Base-by-base conservation (phyloP, 2,329 filamentous ascomycete genomes). In the Aspergillus ochraceus region DNA sequence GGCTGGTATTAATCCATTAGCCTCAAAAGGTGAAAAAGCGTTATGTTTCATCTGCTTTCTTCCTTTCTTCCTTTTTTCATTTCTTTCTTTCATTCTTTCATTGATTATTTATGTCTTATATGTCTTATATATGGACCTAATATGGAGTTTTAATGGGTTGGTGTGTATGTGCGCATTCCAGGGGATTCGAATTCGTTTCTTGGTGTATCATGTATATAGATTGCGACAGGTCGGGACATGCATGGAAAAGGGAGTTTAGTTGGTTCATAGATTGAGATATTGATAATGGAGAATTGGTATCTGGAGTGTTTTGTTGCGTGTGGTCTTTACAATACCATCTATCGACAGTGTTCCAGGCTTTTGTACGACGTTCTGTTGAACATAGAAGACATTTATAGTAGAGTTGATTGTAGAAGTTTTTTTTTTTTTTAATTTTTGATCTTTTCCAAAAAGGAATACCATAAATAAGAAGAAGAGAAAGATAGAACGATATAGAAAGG, bases 1-100 rank as follows among this genome's bases (percentile, higher is more conserved):
- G 77, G 78, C 57, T 88, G 86, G 86, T 88, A 87, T 72, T 87
- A 70, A 78, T 11, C 14, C 11, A 0, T 17, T 5, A 17, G 1
- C 11, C 32, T 42, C 32, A 36, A 12, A 36, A 11, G 32, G 32
- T 11, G 10, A 14, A 36, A 36, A 36, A 36, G 32, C 11, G 10
- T 14, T 14, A 36, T 14, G 32, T 36, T 14, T 36, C 5, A 36
- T 10, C 12, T 42, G 36, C 36, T 42, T 47, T 22, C 11, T 55
- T 51, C 53, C 42, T 30, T 39, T 54, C 20, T 54, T 52, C 39
- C 20, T 53, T n/a, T 39, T 24, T 30, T 59, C 14, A 30, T 19
- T 60, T 29, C n/a, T 11, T 57, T 36, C 46, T 19, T 10, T 36
- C 10, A 4, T 36, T 14, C 32, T 17, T 36, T 36, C 5, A 12